Evolutionary conservation across 2,329 filamentous ascomycete species (phyloP), one percentile per base, ranked within the genome.

Genomic region (Stemphylium beticola): DNA sequence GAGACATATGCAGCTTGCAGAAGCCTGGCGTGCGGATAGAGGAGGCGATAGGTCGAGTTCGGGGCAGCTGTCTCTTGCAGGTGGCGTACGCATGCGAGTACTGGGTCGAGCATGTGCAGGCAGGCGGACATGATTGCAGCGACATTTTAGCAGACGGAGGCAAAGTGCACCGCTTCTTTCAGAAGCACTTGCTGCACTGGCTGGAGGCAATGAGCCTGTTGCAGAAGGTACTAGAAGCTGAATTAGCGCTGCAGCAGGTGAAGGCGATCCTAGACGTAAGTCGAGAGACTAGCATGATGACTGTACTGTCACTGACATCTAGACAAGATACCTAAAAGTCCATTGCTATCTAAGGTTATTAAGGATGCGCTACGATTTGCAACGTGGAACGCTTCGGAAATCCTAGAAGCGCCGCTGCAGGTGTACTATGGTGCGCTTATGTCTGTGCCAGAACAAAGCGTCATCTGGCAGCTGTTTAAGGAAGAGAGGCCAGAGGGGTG

Each of bases 51-150:
- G n/a, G n/a, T n/a, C n/a, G n/a, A n/a, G 33, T 46, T 29, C 17
- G 39, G 15, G n/a, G 22, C 24, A 40, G 41, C n/a, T 9, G 11
- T 22, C 31, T 39, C 15, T 24, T 38, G 26, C 39, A 39, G 31
- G 29, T 45, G 22, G 40, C 49, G 44, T 67, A 66, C 41, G 64
- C 71, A 11, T 75, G 70, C 54, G 49, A 74, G 36, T 72, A 72
- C 55, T 77, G 74, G 75, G 55, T 68, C 31, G 61, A 71, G 36
- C 73, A 76, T 58, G 54, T 76, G 17, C 66, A 45, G 49, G 63
- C 58, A 31, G 58, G 7, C 32, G 50, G 47, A 33, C 18, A 45
- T 34, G n/a, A 37, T 34, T 47, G 40, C 34, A 33, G 24, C 39
- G 15, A 47, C 54, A n/a, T n/a, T 39, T 39, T 58, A 11, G 45